Percentiles rank a stretch among this genome's conserved stretches.
Conservation (phyloP, 2,329 filamentous ascomycete genomes). For the Verticillium longisporum region DNA sequence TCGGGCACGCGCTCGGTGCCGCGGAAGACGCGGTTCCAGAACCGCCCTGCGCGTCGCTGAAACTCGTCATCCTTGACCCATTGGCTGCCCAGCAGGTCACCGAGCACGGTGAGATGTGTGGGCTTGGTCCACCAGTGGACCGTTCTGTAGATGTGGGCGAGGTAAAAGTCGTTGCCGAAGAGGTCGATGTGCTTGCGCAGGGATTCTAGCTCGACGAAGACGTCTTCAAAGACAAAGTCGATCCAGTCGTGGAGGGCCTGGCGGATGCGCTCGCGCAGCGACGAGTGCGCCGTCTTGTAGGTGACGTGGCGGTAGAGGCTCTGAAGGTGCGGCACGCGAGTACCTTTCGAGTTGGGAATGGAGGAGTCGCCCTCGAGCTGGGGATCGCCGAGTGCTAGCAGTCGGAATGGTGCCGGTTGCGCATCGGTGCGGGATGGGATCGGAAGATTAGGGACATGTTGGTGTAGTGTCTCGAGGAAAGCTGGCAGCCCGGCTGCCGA, state of each 20-base stretch:
- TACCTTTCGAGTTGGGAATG: conserved; percentile 53
- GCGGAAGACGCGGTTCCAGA: conserved; percentile 75
- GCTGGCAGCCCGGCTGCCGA: conserved; percentile 15
- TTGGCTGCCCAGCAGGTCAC: conserved; percentile 88
- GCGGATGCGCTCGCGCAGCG: conserved; percentile 44
- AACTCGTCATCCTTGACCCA: conserved; percentile 91
- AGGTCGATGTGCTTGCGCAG: conserved; percentile 78
- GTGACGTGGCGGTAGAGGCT: conserved; percentile 39
- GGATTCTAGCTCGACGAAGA: conserved; percentile 59
- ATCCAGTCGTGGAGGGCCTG: conserved; percentile 50
- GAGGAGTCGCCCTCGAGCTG: conserved; percentile 91
- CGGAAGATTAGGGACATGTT: conserved; percentile 17
- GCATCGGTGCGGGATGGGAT: conserved; percentile 17
- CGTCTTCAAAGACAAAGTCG: conserved; percentile 59
- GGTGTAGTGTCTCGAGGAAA: conserved; percentile 29
- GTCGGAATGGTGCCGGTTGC: conserved; percentile 64
- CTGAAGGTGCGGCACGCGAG: conserved; percentile 46
- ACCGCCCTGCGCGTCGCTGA: conserved; percentile 60
- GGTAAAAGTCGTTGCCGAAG: conserved; percentile 88
- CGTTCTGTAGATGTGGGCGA: conserved; percentile 85
- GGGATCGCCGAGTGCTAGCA: conserved; percentile 84
- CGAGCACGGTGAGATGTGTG: conserved; percentile 82
- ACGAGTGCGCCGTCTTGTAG: conserved; percentile 36
- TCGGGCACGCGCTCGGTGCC: conserved; percentile 58
- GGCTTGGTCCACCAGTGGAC: conserved; percentile 78